Evolutionary conservation across 306 rosid species (phyloP), one percentile per base, ranked within the genome.

Genomic region (Sphenostylis stenocarpa): DNA sequence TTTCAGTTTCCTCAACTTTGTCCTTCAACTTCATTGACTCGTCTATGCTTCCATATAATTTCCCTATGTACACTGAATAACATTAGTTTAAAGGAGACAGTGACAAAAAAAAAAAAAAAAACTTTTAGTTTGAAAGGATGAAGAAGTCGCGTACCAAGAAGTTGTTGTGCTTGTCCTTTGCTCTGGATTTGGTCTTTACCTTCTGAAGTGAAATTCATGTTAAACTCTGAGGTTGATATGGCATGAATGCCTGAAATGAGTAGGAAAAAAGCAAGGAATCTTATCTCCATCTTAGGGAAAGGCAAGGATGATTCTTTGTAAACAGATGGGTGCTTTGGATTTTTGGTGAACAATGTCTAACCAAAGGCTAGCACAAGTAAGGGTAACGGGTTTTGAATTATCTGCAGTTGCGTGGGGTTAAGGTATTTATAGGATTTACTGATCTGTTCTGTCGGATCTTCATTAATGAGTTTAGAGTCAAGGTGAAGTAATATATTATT

Each of bases 11-110:
- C 21, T 39, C 76, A 29, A 17, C 78, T 56, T 52, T 67, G 17
- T 72, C 7, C 4, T 20, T 76, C 72, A 81, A 48, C 60, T 28
- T 52, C 11, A 1, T 73, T 29, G 74, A 53, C 17, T 39, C 41
- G 21, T 64, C 48, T 14, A 36, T 69, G 72, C 67, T 78, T 68
- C 39, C 67, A 73, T 85, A 7, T 36, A 33, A n/a, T 29, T 58
- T 67, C 39, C 72, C 87, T 72, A 6, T 41, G 47, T 3, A 41
- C 39, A 39, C 23, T 51, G 15, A 70, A 72, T 19, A 70, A 7
- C 39, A 64, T 24, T 0, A 65, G 10, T 53, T 20, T 52, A 52
- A 29, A 51, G 16, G 24, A 31, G 20, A 52, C 23, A 62, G 26
- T 58, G 21, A 53, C 4, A 31, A 21, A 47, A 53, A 16, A 38